Percentiles rank a stretch among this genome's conserved stretches.
These are phyloP conservation scores for Pisolithus microcarpus DNA, from an alignment of 768 basidiomycete species.

Conservation along the genomic window DNA sequence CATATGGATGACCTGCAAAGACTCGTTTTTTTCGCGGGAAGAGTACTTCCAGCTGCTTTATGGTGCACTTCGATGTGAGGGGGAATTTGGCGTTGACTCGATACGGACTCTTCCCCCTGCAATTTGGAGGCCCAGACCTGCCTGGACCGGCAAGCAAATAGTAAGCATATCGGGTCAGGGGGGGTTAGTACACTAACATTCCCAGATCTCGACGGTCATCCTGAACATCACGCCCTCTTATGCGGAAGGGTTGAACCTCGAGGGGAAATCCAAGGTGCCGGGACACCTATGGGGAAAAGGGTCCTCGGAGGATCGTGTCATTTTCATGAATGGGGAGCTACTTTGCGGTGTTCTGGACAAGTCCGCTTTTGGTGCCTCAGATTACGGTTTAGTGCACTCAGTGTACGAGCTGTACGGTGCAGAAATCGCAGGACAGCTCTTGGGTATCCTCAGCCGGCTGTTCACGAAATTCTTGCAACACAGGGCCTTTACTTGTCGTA, in stretches of 20 bases:
- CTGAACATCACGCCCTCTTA: constrained; percentile 82
- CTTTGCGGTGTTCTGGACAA: constrained; percentile 95
- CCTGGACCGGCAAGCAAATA: constrained; percentile 99
- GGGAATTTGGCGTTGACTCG: constrained; percentile 45
- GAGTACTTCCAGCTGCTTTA: constrained; percentile 96
- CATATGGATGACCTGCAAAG: constrained; percentile 98
- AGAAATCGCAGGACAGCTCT: constrained; percentile 79
- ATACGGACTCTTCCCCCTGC: constrained; percentile 83
- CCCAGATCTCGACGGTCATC: constrained; percentile 87
- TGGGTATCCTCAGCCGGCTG: constrained; percentile 87
- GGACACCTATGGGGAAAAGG: constrained; percentile 78
- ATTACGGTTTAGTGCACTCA: constrained; percentile 95
- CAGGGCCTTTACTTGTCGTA: constrained; percentile 95
- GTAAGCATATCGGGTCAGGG: constrained; percentile 36
- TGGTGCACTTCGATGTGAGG: constrained; percentile 88
- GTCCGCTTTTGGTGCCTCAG: constrained; percentile 92
- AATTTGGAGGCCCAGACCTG: constrained; percentile 81
- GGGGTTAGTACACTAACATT: constrained; percentile 1
- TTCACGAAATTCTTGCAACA: constrained; percentile 97
- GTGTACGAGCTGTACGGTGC: constrained; percentile 94
- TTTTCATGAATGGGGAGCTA: constrained; percentile 90
- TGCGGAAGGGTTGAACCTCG: constrained; percentile 76
- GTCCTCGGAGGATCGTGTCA: constrained; percentile 75
- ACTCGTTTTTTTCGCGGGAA: constrained; percentile 90
- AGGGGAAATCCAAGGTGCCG: constrained; percentile 84